Evolutionary conservation across 768 basidiomycete genomes (phyloP).

Genomic region (Tephrocybe sp.): DNA sequence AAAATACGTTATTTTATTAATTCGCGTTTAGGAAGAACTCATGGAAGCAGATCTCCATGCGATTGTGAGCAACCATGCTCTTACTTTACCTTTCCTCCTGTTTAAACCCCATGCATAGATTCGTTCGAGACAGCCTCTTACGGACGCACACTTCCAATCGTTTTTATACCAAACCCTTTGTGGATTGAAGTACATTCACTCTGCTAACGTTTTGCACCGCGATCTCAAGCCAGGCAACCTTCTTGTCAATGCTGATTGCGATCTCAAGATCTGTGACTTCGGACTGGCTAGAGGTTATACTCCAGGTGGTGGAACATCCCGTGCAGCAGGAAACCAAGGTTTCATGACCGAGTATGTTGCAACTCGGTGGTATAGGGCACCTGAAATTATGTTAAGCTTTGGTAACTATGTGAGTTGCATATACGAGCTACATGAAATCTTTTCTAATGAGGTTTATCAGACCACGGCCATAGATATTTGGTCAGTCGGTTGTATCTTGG

Average conservation of each 20-base stretch:
- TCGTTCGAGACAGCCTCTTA: slow-evolving; percentile 83
- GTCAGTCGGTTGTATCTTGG: slow-evolving; percentile 95
- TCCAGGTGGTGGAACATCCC: slow-evolving; percentile 73
- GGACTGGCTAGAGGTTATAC: slow-evolving; percentile 94
- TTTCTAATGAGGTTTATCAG: slow-evolving; percentile 34
- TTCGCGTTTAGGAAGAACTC: slow-evolving; percentile 79
- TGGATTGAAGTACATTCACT: slow-evolving; percentile 97
- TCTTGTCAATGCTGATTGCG: slow-evolving; percentile 97
- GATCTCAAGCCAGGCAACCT: slow-evolving; percentile 95
- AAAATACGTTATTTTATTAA: slow-evolving; percentile 6
- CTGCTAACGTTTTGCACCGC: slow-evolving; percentile 95
- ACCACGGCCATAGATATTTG: slow-evolving; percentile 93
- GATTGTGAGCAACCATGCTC: slow-evolving; percentile 56
- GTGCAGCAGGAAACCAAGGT: slow-evolving; percentile 77
- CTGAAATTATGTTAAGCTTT: slow-evolving; percentile 98
- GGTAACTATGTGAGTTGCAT: slow-evolving; percentile 76
- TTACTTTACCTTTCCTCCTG: background rate
- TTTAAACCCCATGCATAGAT: slow-evolving; percentile 41
- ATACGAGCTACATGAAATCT: background rate
- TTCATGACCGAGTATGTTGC: slow-evolving; percentile 99
- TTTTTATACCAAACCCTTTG: slow-evolving; percentile 99
- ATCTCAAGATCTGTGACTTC: slow-evolving; percentile 98
- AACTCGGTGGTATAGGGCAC: slow-evolving; percentile 98
- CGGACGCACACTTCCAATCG: slow-evolving; percentile 90
- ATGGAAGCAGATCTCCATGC: slow-evolving; percentile 99